These are phyloP conservation scores for Alternaria arborescens DNA, from an alignment of 2,329 filamentous ascomycete species.

Conservation along the genomic window DNA sequence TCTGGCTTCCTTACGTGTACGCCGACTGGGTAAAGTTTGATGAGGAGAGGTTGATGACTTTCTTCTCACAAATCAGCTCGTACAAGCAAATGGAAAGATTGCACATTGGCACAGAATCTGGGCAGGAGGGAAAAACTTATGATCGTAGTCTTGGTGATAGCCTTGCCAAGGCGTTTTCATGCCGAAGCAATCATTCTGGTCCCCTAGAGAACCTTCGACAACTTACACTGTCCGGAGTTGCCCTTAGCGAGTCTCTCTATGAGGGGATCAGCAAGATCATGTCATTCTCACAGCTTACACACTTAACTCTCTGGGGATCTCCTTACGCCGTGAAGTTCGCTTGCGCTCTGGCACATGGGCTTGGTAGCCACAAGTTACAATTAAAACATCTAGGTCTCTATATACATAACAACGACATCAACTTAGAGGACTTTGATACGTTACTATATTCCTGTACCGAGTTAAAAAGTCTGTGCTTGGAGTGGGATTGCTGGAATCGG, in stretches of 20 bases:
- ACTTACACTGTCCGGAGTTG: background rate
- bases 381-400: background rate
- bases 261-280: background rate
- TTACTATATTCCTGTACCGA: background rate
- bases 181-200: background rate
- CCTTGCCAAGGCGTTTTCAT: background rate
- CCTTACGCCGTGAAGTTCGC: background rate
- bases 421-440: background rate
- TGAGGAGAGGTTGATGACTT: background rate
- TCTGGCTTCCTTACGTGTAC: background rate
- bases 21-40: background rate
- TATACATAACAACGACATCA: background rate
- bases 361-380: background rate
- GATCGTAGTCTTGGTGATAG: background rate
- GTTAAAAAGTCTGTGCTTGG: background rate
- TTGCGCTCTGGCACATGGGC: background rate
- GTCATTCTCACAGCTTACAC: background rate
- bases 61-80: background rate
- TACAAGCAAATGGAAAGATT: background rate
- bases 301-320: background rate
- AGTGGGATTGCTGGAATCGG: background rate
- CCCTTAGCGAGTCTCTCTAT: background rate
- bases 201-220: conserved; percentile 1
- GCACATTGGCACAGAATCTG: background rate
- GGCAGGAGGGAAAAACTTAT: background rate